Percentiles rank a stretch among this genome's conserved stretches.
phyloP scores from a whole-genome alignment of 2,329 filamentous ascomycete genomes.

The Pyricularia sp. region DNA sequence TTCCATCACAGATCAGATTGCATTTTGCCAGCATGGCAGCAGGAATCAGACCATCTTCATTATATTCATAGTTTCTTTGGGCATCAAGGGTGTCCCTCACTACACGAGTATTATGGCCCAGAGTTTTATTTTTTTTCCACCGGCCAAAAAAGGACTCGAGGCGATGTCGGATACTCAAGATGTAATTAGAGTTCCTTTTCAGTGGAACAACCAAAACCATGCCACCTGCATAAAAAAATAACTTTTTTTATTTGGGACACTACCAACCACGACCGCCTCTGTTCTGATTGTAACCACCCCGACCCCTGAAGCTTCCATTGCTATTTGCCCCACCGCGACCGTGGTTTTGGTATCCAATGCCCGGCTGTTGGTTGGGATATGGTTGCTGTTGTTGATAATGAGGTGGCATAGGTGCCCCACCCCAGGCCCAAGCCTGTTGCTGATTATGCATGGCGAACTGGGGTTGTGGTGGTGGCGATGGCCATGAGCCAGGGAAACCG shows the following conservation, averaged over 20 bases:
- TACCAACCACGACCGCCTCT: slow-evolving; percentile 11
- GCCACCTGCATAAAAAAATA: too few relatives aligned
- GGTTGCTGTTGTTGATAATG: background rate
- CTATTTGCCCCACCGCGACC: slow-evolving; percentile 15
- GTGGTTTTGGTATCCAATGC: slow-evolving; percentile 1
- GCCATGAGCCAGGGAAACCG: slow-evolving; percentile 33
- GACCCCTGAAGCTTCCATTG: slow-evolving; percentile 14
- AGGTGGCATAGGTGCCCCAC: background rate
- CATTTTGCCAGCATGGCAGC: background rate
- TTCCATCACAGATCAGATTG: background rate
- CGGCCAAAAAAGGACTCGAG: background rate
- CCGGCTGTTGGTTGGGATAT: slow-evolving; percentile 4
- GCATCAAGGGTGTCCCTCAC: background rate
- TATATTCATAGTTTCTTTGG: background rate
- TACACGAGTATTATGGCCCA: background rate
- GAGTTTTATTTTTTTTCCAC: background rate
- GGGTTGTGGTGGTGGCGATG: slow-evolving; percentile 24
- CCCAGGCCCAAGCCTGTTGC: background rate
- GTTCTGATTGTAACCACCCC: background rate
- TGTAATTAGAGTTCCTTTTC: background rate
- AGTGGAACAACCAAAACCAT: too few relatives aligned
- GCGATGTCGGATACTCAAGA: background rate
- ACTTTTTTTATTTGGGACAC: slow-evolving; percentile 5
- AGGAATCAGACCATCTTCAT: background rate
- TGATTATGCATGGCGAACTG: background rate